Base-by-base conservation (phyloP, 208 protist species). In the Vickermania ingenoplastis region DNA sequence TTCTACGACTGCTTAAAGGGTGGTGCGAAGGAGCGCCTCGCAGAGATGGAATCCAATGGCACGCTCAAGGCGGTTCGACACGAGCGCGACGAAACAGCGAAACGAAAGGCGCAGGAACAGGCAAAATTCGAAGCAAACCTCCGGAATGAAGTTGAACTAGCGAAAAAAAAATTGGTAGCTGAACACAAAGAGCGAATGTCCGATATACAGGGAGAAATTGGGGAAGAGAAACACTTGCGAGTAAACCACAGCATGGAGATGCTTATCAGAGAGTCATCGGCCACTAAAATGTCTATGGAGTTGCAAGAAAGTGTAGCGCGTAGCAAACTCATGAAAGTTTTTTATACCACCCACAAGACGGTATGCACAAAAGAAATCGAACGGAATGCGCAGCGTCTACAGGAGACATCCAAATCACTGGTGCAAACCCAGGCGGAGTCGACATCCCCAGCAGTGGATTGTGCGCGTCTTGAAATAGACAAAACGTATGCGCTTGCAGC, bases 401-500 rank as follows among this genome's bases (percentile, higher is more conserved):
- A 55, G 23, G 11, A 21, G 7, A 23, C 23, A 23, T 23, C 36
- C 17, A 17, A n/a, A 17, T 7, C 36, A 17, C 36, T 45, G 7
- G 36, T 45, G 36, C 7, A 59, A 61, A 61, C 57, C n/a, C 31
- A 14, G 2, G 13, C 28, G 29, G 26, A 11, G 27, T 2, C 45
- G 24, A 23, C 24, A 50, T 23, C 17, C 45, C 22, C 2, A 62
- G 30, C n/a, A 57, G 21, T 52, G 58, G 62, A 68, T 0, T 59
- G 82, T 0, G 76, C 86, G 67, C 65, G 61, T 25, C 25, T 69
- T 26, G 73, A 73, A 21, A 75, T 78, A 31, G 73, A 88, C 61
- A 59, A 53, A 28, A 36, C 41, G 14, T 93, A 93, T 67, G 79
- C 80, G 14, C 62, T 78, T 7, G 54, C 81, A 5, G 71, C 74